These are phyloP conservation scores for Rhytidiadelphus loreus DNA, from an alignment of 225 moss, liverwort and hornwort genomes.

Conservation along the genomic window DNA sequence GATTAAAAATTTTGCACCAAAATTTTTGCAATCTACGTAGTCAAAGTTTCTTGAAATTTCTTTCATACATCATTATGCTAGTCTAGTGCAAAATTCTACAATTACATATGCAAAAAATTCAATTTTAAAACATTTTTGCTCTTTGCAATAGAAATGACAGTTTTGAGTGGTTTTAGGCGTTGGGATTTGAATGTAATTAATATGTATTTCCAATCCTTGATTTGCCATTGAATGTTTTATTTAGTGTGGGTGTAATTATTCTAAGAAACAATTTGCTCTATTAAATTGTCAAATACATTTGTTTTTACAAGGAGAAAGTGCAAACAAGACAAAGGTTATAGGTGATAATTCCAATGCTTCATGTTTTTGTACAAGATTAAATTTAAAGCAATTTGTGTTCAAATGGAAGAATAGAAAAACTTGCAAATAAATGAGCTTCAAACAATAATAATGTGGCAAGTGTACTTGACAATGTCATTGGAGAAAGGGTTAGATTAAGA, in stretches of 20 bases:
- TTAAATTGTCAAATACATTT: background rate
- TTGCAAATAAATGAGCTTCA: background rate
- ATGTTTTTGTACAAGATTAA: background rate
- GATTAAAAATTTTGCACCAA: no score
- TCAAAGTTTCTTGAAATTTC: background rate
- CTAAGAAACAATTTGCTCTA: background rate
- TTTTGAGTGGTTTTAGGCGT: background rate
- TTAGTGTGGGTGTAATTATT: background rate
- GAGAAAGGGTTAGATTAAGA: rapidly evolving
- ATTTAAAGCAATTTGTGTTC: background rate
- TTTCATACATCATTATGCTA: rapidly evolving
- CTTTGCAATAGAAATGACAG: background rate
- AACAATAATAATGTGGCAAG: no score
- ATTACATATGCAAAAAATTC: background rate
- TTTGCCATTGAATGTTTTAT: background rate
- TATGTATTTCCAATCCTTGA: background rate
- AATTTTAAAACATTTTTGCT: rapidly evolving
- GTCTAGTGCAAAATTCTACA: rapidly evolving
- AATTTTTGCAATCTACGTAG: background rate
- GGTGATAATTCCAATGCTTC: background rate
- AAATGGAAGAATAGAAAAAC: background rate
- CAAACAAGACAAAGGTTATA: background rate
- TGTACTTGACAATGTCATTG: background rate
- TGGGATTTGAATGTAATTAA: rapidly evolving
- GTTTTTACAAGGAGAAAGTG: background rate